These are phyloP conservation scores for Ceratobasidium sp. DNA, from an alignment of 1,284 basidiomycete species.

Conservation along the genomic window DNA sequence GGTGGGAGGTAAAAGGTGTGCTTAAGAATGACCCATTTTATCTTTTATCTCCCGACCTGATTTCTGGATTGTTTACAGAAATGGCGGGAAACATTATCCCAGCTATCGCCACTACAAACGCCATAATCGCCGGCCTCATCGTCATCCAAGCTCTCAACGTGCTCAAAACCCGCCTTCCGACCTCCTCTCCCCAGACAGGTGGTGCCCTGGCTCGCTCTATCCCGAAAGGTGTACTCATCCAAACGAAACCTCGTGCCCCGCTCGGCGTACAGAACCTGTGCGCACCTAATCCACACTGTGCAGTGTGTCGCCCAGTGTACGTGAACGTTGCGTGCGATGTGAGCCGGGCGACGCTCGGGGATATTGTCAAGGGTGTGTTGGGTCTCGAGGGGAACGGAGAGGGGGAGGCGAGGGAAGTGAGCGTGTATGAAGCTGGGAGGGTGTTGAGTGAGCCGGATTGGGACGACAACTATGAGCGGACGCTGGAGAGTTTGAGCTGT, in stretches of 20 bases:
- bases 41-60: not conserved
- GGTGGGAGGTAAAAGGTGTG: conserved; percentile 95
- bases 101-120: conserved; percentile 98
- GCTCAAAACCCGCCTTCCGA: conserved; percentile 65
- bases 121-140: conserved; percentile 93
- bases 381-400: conserved; percentile 55
- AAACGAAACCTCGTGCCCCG: conserved; percentile 78
- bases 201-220: conserved; percentile 52
- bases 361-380: conserved; percentile 75
- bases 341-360: conserved; percentile 70
- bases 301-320: conserved; percentile 89
- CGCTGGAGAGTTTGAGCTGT: conserved; percentile 76
- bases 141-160: conserved; percentile 92
- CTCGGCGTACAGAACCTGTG: conserved; percentile 73
- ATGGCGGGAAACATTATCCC: conserved; percentile 99
- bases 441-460: conserved; percentile 89
- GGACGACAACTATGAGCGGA: conserved; percentile 82
- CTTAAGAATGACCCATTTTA: conserved; percentile 32
- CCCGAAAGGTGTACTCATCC: conserved; percentile 73
- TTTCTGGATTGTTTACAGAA: conserved; percentile 64
- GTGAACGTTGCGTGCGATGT: conserved; percentile 76
- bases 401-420: conserved; percentile 68
- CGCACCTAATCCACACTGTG: conserved; percentile 77
- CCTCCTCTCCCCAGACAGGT: conserved; percentile 45
- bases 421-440: conserved; percentile 85